phyloP scores from a whole-genome alignment of 768 basidiomycete genomes.

The Suillus clintonianus region DNA sequence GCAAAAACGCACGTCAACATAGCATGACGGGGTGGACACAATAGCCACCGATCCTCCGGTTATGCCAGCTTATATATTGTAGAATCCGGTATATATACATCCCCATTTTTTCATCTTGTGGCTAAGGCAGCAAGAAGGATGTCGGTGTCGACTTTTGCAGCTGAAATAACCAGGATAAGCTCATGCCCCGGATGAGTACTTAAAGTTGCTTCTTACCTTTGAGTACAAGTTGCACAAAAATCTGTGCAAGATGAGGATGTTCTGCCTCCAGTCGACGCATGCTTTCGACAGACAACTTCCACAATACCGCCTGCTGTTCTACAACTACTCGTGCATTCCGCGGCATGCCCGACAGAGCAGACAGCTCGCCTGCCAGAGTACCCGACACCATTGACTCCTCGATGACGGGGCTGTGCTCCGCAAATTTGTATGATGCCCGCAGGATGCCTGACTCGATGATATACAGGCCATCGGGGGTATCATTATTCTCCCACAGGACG shows the following conservation, averaged over 20 bases:
- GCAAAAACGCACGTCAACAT: no score
- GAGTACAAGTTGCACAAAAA: conserved; percentile 67
- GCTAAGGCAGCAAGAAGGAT: conserved; percentile 60
- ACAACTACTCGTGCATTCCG: conserved; percentile 87
- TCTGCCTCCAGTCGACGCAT: conserved; percentile 68
- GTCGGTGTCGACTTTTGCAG: conserved; percentile 67
- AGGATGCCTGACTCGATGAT: conserved; percentile 87
- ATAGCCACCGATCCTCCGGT: no score
- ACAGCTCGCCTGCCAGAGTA: conserved; percentile 89
- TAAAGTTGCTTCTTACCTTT: conserved; percentile 54
- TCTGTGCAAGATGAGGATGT: conserved; percentile 62
- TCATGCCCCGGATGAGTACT: neutral
- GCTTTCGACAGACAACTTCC: conserved; percentile 69
- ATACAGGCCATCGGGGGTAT: conserved; percentile 80
- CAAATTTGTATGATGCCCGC: conserved; percentile 80
- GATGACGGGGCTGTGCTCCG: conserved; percentile 61
- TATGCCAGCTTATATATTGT: no score
- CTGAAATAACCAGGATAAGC: conserved; percentile 29
- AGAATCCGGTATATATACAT: neutral
- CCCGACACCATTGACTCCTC: conserved; percentile 95
- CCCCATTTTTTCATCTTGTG: conserved; percentile 27
- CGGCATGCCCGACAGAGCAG: conserved; percentile 74
- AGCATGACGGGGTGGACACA: no score
- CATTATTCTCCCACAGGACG: conserved; percentile 78
- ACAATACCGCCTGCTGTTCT: conserved; percentile 76